Evolutionary conservation across 2,329 filamentous ascomycete genomes (phyloP).

Genomic region (Harringtonia aguacate): DNA sequence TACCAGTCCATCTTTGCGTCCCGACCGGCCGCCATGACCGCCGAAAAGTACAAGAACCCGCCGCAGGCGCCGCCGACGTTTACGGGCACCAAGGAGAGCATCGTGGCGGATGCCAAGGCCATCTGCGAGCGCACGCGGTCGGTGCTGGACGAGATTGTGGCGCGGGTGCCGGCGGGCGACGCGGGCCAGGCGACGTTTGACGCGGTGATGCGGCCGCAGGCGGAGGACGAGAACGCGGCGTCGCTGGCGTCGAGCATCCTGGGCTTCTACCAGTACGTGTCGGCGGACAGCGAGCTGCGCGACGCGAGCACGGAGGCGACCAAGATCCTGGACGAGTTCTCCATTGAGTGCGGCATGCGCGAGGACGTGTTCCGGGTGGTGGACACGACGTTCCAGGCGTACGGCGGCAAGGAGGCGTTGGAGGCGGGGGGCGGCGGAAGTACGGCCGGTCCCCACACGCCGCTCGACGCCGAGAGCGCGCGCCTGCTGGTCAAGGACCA

Average conservation of each 20-base stretch:
- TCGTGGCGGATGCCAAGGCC: constrained; percentile 56
- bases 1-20: constrained; percentile 22
- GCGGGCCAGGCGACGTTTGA: constrained; percentile 41
- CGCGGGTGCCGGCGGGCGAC: constrained; percentile 41
- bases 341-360: constrained; percentile 69
- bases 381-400: constrained; percentile 43
- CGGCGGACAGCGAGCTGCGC: constrained; percentile 54
- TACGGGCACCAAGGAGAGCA: constrained; percentile 58
- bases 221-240: constrained; percentile 58
- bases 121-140: constrained; percentile 52
- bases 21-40: constrained; percentile 41
- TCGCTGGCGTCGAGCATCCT: constrained; percentile 53
- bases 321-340: constrained; percentile 64
- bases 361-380: constrained; percentile 67
- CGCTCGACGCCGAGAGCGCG: constrained; percentile 56
- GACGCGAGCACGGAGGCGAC: constrained; percentile 69
- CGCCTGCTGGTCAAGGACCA: constrained; percentile 69
- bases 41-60: constrained; percentile 57
- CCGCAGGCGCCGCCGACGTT: constrained; percentile 72
- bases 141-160: constrained; percentile 57
- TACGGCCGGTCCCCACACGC: constrained; percentile 18
- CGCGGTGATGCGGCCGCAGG: constrained; percentile 54
- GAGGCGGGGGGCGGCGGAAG: constrained; percentile 21
- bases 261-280: constrained; percentile 74
- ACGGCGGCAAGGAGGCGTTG: constrained; percentile 30